Percentiles rank a stretch among this genome's conserved stretches.
These are phyloP conservation scores for Peronospora farinosa DNA, from an alignment of 352 stramenopile genomes.

Conservation along the genomic window DNA sequence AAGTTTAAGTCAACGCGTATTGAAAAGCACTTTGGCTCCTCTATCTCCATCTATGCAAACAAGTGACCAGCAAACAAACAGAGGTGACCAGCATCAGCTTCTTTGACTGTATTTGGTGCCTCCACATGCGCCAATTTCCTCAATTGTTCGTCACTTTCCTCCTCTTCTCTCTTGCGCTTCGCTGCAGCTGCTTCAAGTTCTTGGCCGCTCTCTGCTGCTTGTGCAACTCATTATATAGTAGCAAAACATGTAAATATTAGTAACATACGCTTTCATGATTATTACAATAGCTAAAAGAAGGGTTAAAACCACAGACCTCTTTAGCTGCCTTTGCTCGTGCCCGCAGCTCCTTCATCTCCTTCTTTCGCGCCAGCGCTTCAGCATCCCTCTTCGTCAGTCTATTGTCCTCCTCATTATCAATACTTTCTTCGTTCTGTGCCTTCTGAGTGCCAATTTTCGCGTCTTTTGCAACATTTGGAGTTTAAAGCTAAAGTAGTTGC, in stretches of 20 bases:
- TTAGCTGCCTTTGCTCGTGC: constrained; percentile 19
- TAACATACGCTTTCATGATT: not conserved
- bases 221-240: constrained; percentile 6
- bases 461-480: constrained; percentile 1
- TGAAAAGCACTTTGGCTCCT: constrained; percentile 39
- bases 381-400: not conserved
- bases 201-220: constrained; percentile 25
- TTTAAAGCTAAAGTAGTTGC: constrained; percentile 24
- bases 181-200: constrained; percentile 27
- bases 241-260: not conserved
- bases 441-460: constrained; percentile 7
- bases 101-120: not conserved
- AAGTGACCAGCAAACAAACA: constrained; percentile 24
- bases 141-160: constrained; percentile 2
- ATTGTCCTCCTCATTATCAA: not conserved
- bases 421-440: constrained; percentile 3
- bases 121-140: constrained; percentile 17
- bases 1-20: constrained; percentile 42
- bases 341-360: constrained; percentile 36
- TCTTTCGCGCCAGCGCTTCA: constrained; percentile 16
- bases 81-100: constrained; percentile 13
- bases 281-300: not conserved
- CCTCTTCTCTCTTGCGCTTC: constrained; percentile 28
- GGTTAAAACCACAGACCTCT: constrained; percentile 25
- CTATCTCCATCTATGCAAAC: constrained; percentile 33